Evolutionary conservation across 192 early-diverging fungal genomes (phyloP), one percentile per base, ranked within the genome.

Genomic region (Podila minutissima): DNA sequence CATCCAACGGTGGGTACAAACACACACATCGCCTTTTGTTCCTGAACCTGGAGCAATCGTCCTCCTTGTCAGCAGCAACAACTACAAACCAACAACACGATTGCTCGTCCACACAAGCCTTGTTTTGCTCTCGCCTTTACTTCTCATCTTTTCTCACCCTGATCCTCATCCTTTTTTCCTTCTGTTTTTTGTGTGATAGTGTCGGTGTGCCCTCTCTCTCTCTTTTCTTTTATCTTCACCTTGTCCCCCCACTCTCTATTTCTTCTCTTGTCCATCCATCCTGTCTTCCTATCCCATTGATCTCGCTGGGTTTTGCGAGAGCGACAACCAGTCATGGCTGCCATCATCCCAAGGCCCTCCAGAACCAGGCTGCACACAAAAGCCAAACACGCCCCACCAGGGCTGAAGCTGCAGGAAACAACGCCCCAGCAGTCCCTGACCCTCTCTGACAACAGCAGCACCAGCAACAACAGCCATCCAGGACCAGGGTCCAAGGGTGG

Each of bases 381-480:
- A 13, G 41, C 29, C 33, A 71, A n/a, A 49, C 69, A 60, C 10
- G 66, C 68, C 4, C 68, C 74, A 64, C 74, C 74, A 58, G 74
- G 64, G 9, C 67, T 76, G 24, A n/a, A 57, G 24, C 38, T 76
- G 10, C 69, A 67, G 32, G 66, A 73, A 19, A 46, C 38, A 11
- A 71, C 57, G 9, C 66, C 41, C 6, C 51, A 60, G 35, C 59
- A 66, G 28, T 72, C 69, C n/a, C 59, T 64, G 22, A 79, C 64
- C 19, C 50, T 81, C 19, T 81, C 77, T 57, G 68, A 53, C 53
- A 55, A 55, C 22, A 24, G 53, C 53, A 55, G 24, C 53, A 24
- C 19, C 53, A 55, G 20, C 53, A 55, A 55, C n/a, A 55, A 26
- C 53, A 55, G 24, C 53, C 41, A 46, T 55, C n/a, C n/a, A 55